phyloP scores from a whole-genome alignment of 208 protist genomes.

The Willaertia magna region DNA sequence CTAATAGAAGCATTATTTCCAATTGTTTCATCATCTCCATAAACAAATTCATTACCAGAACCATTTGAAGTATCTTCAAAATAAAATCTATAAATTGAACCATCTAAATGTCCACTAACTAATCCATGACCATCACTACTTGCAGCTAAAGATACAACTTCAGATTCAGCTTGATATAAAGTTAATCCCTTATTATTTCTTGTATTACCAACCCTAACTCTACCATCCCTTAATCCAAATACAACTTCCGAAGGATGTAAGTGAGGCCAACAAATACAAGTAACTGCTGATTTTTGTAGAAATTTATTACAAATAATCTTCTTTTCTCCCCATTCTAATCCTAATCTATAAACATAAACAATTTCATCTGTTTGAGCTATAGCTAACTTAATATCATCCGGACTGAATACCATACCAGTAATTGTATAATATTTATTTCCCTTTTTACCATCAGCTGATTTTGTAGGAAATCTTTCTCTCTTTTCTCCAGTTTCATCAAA shows the following conservation, averaged over 20 bases:
- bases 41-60: constrained; percentile 37
- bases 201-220: constrained; percentile 76
- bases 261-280: constrained; percentile 72
- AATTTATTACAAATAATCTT: constrained; percentile 95
- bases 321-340: constrained; percentile 86
- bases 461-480: constrained; percentile 82
- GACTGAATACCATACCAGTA: constrained; percentile 78
- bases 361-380: constrained; percentile 89
- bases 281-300: constrained; percentile 61
- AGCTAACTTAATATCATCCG: constrained; percentile 81
- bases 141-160: constrained; percentile 58
- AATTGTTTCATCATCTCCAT: constrained; percentile 25
- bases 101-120: constrained; percentile 78
- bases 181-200: constrained; percentile 78
- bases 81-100: constrained; percentile 60
- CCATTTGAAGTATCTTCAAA: constrained; percentile 61
- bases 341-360: constrained; percentile 89
- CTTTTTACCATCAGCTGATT: constrained; percentile 62
- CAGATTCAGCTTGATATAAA: constrained; percentile 74
- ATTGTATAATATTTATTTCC: constrained; percentile 65
- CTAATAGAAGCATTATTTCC: neutral
- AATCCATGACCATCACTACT: constrained; percentile 60
- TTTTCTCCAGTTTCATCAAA: constrained; percentile 85
- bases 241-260: constrained; percentile 65
- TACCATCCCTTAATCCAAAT: constrained; percentile 82